Base-by-base conservation (phyloP, 73 alveolate genomes). In the Symbiodinium pilosum region DNA sequence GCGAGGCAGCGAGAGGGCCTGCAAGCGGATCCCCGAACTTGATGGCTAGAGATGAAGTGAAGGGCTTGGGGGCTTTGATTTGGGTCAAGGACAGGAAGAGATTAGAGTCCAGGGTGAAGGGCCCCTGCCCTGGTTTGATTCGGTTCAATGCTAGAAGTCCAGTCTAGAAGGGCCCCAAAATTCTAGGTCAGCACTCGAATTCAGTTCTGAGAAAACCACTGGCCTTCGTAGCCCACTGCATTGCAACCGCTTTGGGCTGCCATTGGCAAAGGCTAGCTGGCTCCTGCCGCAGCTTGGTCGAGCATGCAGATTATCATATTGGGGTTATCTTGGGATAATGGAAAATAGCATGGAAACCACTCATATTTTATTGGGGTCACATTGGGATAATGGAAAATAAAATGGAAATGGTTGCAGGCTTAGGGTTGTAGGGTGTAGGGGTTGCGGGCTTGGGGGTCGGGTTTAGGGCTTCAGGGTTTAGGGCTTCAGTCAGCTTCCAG, bases 231-330 rank as follows among this genome's bases (percentile, higher is more conserved):
- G 97, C 88, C 97, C 97, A 91, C 34, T 91, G 97, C 73, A 91
- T 32, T 21, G 97, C 97, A 28, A 86, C 97, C 51, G 88, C 97
- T 43, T 91, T 91, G 51, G 97, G 97, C 42, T 91, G 97, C 97
- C 97, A 91, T 4, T 43, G 73, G 97, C 51, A 91, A 20, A 91
- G 41, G 40, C 42, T 71, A 38, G 97, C 97, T 36, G 87, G 75
- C 54, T 91, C 97, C 94, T 87, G 94, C 44, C 4, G 14, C 34
- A n/a, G n/a, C n/a, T n/a, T n/a, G n/a, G n/a, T n/a, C n/a, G n/a
- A n/a, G n/a, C n/a, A n/a, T n/a, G 64, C 16, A 47, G 64, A 16
- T 7, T 47, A 47, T 16, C 16, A 47, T 47, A 47, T 47, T 47
- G 16, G 64, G 64, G 64, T 47, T 47, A n/a, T n/a, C n/a, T n/a